Base-by-base conservation (phyloP, 2,329 filamentous ascomycete genomes). In the Ambrosiella beaveri region DNA sequence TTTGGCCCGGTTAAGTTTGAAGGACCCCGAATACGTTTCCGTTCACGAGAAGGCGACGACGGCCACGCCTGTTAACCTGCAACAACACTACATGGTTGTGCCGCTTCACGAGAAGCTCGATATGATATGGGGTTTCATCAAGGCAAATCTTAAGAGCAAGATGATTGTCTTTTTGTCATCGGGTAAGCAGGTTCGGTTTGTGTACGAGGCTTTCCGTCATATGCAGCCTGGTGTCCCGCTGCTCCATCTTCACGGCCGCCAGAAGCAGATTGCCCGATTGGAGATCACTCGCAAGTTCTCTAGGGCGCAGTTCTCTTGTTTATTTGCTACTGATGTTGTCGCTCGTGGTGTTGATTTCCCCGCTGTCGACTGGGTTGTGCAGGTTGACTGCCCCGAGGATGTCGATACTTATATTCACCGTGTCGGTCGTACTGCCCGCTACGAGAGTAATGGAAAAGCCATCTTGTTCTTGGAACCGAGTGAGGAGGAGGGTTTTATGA, bases 311-410 rank as follows among this genome's bases (percentile, higher is more conserved):
- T 77, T 87, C 59, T 85, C 88, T 0, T 96, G 93, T 66, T 76
- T 98, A 0, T 95, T 98, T 67, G 88, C 93, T 1, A 98, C 93
- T 0, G 93, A 98, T 67, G 88, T 98, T 5, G 89, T 94, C 3
- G 93, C 93, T 0, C 80, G 93, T 69, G 93, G 93, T 62, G 79
- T 98, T 11, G 93, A 98, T 69, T 97, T 98, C 67, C 93, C 93
- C 0, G 85, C 89, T 2, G 93, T 98, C 0, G 93, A 98, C 68
- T 98, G 93, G 86, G 93, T 98, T 4, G 88, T 98, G n/a, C 93
- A 98, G 68, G 78, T 88, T n/a, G 93, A 98, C 68, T 95, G 88
- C 63, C 93, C 93, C 0, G 93, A 98, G 69, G 91, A 98, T 68
- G 86, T 87, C 3, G 93, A 97, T 66, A 98, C 93, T 0, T 98